These are phyloP conservation scores for Kuraishia borneana DNA, from an alignment of 805 yeast species.

Conservation along the genomic window DNA sequence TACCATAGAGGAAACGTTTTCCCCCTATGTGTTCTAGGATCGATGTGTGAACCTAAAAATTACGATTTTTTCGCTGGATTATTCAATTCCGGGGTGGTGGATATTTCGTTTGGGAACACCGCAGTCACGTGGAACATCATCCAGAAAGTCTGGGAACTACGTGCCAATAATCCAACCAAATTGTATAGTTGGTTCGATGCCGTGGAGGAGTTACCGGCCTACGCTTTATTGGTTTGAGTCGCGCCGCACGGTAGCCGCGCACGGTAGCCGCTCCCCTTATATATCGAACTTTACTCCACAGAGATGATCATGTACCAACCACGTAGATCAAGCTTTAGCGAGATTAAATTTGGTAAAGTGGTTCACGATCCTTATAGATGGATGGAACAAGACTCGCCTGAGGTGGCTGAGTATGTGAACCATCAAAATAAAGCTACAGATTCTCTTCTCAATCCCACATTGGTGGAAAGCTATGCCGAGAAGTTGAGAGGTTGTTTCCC, in stretches of 20 bases:
- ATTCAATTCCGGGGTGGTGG: background rate
- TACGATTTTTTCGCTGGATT: background rate
- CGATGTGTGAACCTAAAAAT: background rate
- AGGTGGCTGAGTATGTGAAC: slow-evolving; percentile 2
- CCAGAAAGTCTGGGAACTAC: background rate
- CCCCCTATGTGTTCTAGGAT: background rate
- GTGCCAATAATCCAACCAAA: background rate
- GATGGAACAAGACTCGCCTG: slow-evolving; percentile 5
- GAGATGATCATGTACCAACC: too few species aligned
- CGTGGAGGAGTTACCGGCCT: background rate
- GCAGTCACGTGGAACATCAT: background rate
- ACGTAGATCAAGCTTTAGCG: slow-evolving; percentile 2
- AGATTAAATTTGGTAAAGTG: slow-evolving; percentile 3
- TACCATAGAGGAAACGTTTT: slow-evolving; percentile 1
- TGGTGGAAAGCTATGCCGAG: slow-evolving; percentile 1
- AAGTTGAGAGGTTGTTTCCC: slow-evolving; percentile 3
- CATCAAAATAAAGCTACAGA: slow-evolving; percentile 2
- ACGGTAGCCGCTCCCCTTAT: too few species aligned
- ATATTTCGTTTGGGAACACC: background rate
- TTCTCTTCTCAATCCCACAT: background rate
- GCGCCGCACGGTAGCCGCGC: too few species aligned
- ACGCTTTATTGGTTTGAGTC: background rate
- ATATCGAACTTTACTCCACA: too few species aligned
- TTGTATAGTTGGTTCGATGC: background rate
- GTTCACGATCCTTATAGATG: slow-evolving; percentile 5